Conservation (phyloP, 805 yeast genomes). For the Saturnispora hagleri region DNA sequence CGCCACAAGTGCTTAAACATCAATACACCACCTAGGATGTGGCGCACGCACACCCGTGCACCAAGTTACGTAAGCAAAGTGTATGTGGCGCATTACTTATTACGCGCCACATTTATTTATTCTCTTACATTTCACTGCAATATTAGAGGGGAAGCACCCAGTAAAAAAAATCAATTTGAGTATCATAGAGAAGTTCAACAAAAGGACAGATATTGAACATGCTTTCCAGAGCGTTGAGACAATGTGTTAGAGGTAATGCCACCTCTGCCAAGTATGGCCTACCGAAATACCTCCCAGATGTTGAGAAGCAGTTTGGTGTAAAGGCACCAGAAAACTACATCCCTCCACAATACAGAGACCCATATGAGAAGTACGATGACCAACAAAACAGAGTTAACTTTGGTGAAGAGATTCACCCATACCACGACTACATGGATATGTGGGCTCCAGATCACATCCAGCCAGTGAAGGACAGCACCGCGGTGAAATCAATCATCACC, state of each 20-base stretch:
- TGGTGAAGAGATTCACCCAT: slow-evolving; percentile 61
- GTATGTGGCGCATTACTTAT: neutral
- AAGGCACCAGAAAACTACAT: slow-evolving; percentile 49
- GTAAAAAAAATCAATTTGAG: neutral
- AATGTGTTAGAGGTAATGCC: slow-evolving; percentile 9
- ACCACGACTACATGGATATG: slow-evolving; percentile 67
- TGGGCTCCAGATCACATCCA: slow-evolving; percentile 80
- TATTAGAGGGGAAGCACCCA: neutral
- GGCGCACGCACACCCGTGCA: neutral
- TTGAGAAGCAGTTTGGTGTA: slow-evolving; percentile 36
- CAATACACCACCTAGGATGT: neutral
- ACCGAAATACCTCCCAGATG: slow-evolving; percentile 26
- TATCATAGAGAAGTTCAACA: neutral
- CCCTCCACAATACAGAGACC: slow-evolving; percentile 50
- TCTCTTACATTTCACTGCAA: neutral
- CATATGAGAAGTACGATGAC: slow-evolving; percentile 68
- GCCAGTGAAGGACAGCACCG: slow-evolving; percentile 48
- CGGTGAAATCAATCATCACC: slow-evolving; percentile 45
- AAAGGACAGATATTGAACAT: neutral
- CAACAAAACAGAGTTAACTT: slow-evolving; percentile 73
- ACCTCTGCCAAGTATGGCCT: slow-evolving; percentile 15
- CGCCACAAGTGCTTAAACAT: neutral
- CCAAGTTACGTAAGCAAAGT: neutral
- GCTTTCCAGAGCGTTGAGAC: slow-evolving; percentile 4
- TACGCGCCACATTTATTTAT: neutral